Base-by-base conservation (phyloP, 768 basidiomycete genomes). In the Polyporus arcularius region DNA sequence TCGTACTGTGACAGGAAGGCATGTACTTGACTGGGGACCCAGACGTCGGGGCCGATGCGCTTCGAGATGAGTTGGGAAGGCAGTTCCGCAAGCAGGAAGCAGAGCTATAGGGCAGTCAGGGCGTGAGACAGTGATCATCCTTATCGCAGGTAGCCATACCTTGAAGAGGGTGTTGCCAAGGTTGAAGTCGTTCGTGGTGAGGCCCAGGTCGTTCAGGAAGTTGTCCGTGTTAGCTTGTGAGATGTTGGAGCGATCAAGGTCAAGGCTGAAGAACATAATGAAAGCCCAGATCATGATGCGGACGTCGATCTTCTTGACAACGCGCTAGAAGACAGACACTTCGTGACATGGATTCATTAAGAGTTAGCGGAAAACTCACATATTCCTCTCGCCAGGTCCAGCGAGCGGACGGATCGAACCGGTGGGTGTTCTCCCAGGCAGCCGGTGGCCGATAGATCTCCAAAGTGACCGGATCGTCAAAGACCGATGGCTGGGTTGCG, bases 381-480 rank as follows among this genome's bases (percentile, higher is more conserved):
- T 75, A 76, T 71, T 90, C 88, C 71, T 90, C 87, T 46, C 84
- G 70, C 82, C 83, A 87, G 11, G 88, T 88, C 88, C 88, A 90
- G 8, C 87, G 80, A 18, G 86, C 87, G 16, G 71, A 53, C 2
- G 85, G 83, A 67, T 89, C 84, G 65, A 90, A 89, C 1, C 86
- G 79, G 63, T 84, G 84, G 4, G 79, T 66, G 65, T 87, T 87
- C 72, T 88, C 86, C 57, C 84, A 87, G 54, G 73, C 63, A 5
- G 79, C 71, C 8, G 81, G 82, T 3, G 85, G 85, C 0, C 78
- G 75, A 68, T 85, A 86, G 4, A 72, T 70, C 66, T 85, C 78
- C 2, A 82, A 67, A 1, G 78, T 77, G 4, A 64, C 63, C 0
- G 83, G 83, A 62, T 87, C 82, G 61, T 87, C 86, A 64, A 85